These are phyloP conservation scores for Stentor coeruleus DNA, from an alignment of 73 alveolate species.

Conservation along the genomic window DNA sequence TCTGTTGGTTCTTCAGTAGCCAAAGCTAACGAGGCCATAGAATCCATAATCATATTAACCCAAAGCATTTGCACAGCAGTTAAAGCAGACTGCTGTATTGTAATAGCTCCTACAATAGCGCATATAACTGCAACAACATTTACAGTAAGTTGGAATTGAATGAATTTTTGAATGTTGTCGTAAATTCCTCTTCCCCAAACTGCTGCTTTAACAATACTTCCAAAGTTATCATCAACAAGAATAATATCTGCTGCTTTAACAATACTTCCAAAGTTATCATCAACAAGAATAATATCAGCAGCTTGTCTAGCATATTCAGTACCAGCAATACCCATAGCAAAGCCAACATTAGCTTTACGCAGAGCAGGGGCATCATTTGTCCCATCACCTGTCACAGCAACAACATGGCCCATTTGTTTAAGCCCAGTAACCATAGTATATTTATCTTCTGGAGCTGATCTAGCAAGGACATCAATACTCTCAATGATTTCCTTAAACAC, in stretches of 20 bases:
- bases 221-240: conserved; percentile 70
- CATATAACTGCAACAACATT: conserved; percentile 75
- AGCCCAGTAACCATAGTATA: conserved; percentile 82
- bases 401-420: conserved; percentile 74
- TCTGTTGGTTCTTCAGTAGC: conserved; percentile 91
- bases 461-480: conserved; percentile 82
- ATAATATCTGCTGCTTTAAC: conserved; percentile 74
- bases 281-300: conserved; percentile 89
- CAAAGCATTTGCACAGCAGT: conserved; percentile 87
- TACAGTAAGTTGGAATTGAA: conserved; percentile 88
- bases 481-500: conserved; percentile 74
- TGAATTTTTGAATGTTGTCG: conserved; percentile 76
- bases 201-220: conserved; percentile 76
- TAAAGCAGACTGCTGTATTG: conserved; percentile 77
- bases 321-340: conserved; percentile 96
- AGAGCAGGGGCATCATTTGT: conserved; percentile 98
- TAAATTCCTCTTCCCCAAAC: conserved; percentile 85
- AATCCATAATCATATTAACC: conserved; percentile 81
- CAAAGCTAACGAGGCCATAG: conserved; percentile 79
- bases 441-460: conserved; percentile 90
- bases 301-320: conserved; percentile 97
- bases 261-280: conserved; percentile 92
- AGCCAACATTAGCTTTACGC: conserved; percentile 92
- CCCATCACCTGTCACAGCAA: conserved; percentile 99
- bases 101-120: conserved; percentile 75